Percentiles rank a stretch among this genome's conserved stretches.
Conservation (phyloP, 129 eudicot species). For the Flaveria bidentis region DNA sequence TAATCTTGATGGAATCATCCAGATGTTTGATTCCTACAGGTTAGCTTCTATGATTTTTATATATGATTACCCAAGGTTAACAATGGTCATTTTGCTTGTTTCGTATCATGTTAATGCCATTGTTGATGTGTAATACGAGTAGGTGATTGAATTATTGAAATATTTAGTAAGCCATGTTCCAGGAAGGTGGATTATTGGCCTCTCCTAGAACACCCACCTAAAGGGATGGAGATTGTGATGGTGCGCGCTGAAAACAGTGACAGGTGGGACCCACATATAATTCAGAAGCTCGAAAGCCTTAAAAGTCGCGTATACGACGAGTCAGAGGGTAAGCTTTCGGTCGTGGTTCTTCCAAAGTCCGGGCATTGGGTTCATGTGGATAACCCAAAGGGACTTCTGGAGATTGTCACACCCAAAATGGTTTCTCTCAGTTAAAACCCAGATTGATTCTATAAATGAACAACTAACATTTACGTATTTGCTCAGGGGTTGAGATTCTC, state of each 20-base stretch:
- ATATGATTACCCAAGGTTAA: background rate
- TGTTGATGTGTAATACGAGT: background rate
- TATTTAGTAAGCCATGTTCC: background rate
- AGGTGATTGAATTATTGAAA: background rate
- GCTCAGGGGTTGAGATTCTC: background rate
- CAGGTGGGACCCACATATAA: slow-evolving; percentile 68
- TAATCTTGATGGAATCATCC: slow-evolving; percentile 78
- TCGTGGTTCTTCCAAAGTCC: slow-evolving; percentile 75
- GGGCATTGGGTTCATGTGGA: slow-evolving; percentile 99
- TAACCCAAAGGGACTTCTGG: slow-evolving; percentile 94
- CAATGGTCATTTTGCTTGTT: background rate
- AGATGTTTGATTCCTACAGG: slow-evolving; percentile 97
- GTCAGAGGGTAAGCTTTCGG: slow-evolving; percentile 60
- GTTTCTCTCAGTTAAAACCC: slow-evolving; percentile 51
- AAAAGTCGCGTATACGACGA: slow-evolving; percentile 34
- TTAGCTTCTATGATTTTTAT: slow-evolving; percentile 9
- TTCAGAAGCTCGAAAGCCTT: slow-evolving; percentile 62
- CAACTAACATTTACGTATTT: slow-evolving; percentile 2
- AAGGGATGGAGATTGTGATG: slow-evolving; percentile 71
- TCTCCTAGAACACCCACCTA: slow-evolving; percentile 79
- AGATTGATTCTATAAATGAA: slow-evolving; percentile 6
- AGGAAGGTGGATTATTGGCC: slow-evolving; percentile 91
- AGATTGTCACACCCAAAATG: slow-evolving; percentile 73
- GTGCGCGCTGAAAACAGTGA: slow-evolving; percentile 95
- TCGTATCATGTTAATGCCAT: background rate